Conservation (phyloP, 768 basidiomycete species). For the Psilocybe azurescens region DNA sequence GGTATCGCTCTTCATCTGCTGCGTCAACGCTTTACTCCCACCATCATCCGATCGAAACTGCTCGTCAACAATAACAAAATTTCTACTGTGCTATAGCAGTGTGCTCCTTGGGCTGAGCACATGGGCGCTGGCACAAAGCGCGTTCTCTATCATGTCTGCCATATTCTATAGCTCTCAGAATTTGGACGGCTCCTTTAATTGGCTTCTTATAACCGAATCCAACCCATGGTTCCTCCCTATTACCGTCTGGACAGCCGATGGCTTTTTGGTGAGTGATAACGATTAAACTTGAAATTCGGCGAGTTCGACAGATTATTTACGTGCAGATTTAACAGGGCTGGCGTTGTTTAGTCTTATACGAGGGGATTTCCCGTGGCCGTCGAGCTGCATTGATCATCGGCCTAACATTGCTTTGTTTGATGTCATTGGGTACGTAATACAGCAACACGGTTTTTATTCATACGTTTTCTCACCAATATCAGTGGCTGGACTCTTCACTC, state of each 20-base stretch:
- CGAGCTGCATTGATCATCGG: not conserved
- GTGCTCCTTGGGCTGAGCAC: not conserved
- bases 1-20: constrained; percentile 7
- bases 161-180: not conserved
- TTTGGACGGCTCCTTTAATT: not conserved
- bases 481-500: not conserved
- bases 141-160: not conserved
- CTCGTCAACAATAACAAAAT: not conserved
- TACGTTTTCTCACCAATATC: not conserved
- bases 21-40: not conserved
- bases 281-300: not conserved
- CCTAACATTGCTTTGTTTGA: not conserved
- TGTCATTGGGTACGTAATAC: not conserved
- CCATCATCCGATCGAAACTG: not conserved
- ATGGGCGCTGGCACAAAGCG: not conserved
- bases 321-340: not conserved
- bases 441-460: not conserved
- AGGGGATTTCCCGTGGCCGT: not conserved
- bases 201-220: constrained; percentile 1
- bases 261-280: not conserved
- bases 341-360: constrained; percentile 7
- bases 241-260: constrained; percentile 3
- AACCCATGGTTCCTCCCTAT: constrained; percentile 2
- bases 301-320: not conserved
- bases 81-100: not conserved